phyloP scores from a whole-genome alignment of 2,329 filamentous ascomycete genomes.

The Aspergillus ruber region DNA sequence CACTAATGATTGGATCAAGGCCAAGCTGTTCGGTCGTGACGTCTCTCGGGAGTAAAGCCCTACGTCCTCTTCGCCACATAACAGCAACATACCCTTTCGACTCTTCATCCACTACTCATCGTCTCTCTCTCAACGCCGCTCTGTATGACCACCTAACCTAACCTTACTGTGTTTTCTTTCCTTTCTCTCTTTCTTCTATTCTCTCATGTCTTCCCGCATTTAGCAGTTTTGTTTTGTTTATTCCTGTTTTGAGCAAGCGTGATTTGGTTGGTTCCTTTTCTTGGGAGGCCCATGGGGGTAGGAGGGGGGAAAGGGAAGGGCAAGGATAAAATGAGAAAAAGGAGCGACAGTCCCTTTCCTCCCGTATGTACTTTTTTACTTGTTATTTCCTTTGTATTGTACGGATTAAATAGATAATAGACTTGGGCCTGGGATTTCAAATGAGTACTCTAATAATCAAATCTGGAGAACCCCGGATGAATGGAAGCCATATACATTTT shows the following conservation, averaged over 20 bases:
- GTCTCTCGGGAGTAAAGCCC: conserved; percentile 50
- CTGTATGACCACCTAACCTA: conserved; percentile 7
- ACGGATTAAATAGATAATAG: not conserved
- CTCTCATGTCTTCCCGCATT: conserved; percentile 16
- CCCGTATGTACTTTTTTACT: conserved; percentile 3
- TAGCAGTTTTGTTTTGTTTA: conserved; percentile 4
- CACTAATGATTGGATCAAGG: conserved; percentile 91
- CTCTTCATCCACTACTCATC: not conserved
- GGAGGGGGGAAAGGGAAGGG: no score
- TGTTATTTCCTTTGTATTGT: conserved; percentile 1
- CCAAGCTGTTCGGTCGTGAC: conserved; percentile 92
- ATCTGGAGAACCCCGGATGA: not conserved
- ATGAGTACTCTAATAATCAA: not conserved
- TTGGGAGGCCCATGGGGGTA: not conserved
- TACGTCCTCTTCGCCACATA: not conserved
- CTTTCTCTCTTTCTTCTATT: conserved; percentile 11
- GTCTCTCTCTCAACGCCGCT: conserved; percentile 5
- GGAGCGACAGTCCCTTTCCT: not conserved
- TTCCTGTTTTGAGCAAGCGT: conserved; percentile 1
- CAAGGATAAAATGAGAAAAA: no score
- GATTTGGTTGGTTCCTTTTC: conserved; percentile 8
- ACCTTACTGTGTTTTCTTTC: conserved; percentile 11
- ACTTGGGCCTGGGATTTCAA: not conserved
- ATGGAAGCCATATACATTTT: no score
- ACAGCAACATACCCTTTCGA: not conserved